Evolutionary conservation across 495 filamentous ascomycete species (phyloP).

Genomic region (Tuber brumale): DNA sequence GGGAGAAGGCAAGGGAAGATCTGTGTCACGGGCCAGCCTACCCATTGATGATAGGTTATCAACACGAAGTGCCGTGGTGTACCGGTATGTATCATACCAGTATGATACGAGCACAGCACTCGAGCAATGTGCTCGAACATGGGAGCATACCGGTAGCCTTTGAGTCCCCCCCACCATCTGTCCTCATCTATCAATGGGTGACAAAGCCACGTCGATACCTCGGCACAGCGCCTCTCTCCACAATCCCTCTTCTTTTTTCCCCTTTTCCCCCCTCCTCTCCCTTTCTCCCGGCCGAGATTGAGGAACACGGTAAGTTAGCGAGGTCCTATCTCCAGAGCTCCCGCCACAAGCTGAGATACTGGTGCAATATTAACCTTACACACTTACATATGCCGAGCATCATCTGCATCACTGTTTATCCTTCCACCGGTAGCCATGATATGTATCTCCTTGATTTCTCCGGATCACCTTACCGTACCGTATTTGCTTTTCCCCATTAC

Average conservation of each 20-base stretch:
- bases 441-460: not conserved
- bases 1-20: constrained; percentile 1
- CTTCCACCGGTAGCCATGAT: not conserved
- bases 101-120: too few species aligned
- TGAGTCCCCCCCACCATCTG: not conserved
- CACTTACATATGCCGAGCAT: constrained; percentile 4
- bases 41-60: not conserved
- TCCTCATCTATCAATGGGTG: not conserved
- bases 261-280: not conserved
- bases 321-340: not conserved
- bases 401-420: constrained; percentile 5
- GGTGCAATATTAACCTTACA: not conserved
- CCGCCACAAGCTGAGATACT: not conserved
- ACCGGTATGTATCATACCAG: not conserved
- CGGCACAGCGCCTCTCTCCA: not conserved
- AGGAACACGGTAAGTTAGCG: not conserved
- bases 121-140: too few species aligned
- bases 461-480: not conserved
- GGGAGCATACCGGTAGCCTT: not conserved
- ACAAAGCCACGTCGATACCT: not conserved
- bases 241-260: not conserved
- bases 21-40: not conserved
- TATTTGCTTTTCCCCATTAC: not conserved
- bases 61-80: not conserved
- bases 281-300: not conserved